Evolutionary conservation across 1,139 yeast species (phyloP).

Genomic region (Lodderomyces beijingensis): DNA sequence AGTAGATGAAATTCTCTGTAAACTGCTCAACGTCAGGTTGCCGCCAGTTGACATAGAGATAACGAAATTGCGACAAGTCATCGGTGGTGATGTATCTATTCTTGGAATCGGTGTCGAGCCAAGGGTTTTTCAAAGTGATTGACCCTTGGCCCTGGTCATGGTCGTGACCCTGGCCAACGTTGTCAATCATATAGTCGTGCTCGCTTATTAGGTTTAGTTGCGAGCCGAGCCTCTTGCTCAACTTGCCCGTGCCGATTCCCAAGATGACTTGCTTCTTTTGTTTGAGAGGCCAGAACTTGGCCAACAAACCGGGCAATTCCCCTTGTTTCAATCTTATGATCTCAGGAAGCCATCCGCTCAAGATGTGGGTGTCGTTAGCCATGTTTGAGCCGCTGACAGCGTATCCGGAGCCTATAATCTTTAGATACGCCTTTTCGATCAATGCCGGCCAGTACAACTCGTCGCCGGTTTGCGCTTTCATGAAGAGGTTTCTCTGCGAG

Average conservation of each 20-base stretch:
- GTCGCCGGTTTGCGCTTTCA: conserved; percentile 38
- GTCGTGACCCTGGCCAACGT: conserved; percentile 5
- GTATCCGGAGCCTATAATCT: conserved; percentile 58
- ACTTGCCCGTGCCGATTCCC: conserved; percentile 66
- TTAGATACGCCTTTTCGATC: conserved; percentile 72
- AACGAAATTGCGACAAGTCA: conserved; percentile 47
- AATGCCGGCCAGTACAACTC: conserved; percentile 62
- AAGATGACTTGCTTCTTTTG: conserved; percentile 37
- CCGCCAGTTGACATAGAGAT: conserved; percentile 69
- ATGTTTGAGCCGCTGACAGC: conserved; percentile 73
- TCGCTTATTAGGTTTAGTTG: conserved; percentile 44
- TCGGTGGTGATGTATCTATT: conserved; percentile 24
- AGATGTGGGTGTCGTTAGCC: conserved; percentile 63
- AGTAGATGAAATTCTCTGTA: conserved; percentile 40
- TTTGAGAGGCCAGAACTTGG: conserved; percentile 30
- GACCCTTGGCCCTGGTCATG: neutral
- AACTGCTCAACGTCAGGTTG: conserved; percentile 24
- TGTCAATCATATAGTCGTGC: conserved; percentile 64
- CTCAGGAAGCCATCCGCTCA: conserved; percentile 78
- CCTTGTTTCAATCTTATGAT: conserved; percentile 36
- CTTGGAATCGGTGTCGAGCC: conserved; percentile 15
- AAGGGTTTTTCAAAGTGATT: conserved; percentile 31
- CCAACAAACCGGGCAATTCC: conserved; percentile 18
- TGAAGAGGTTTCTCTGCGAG: conserved; percentile 22
- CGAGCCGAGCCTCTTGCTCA: conserved; percentile 33